Evolutionary conservation across 108 stramenopile species (phyloP).

Genomic region (Schizochytrium sp.): DNA sequence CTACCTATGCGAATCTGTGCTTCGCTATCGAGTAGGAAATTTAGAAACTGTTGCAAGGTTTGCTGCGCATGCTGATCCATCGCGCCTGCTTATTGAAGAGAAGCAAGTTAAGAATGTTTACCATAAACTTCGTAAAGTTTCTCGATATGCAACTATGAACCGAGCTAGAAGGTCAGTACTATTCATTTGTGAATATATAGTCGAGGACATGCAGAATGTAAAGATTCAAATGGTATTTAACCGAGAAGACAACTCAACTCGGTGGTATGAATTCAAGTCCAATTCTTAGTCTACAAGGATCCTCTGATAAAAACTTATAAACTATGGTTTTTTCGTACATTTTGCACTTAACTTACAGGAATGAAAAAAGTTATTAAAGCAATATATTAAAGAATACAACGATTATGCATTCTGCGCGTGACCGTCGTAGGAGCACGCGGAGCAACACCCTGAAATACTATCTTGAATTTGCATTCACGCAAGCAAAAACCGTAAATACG

Average conservation of each 20-base stretch:
- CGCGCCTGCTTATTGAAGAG: neutral
- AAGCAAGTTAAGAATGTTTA: neutral
- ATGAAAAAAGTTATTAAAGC: conserved; percentile 5
- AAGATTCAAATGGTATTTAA: conserved; percentile 29
- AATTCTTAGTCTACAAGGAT: neutral
- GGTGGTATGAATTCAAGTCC: conserved; percentile 5
- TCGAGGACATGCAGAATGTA: neutral
- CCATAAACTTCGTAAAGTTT: neutral
- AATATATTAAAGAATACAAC: neutral
- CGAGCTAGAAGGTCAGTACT: neutral
- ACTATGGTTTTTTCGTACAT: too few species aligned
- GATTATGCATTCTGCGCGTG: too few species aligned
- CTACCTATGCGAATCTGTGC: too few species aligned
- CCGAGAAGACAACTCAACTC: neutral
- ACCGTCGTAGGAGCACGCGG: too few species aligned
- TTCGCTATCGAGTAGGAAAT: too few species aligned
- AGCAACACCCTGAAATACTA: too few species aligned
- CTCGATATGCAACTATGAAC: neutral
- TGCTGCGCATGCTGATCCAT: too few species aligned
- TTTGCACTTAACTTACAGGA: neutral
- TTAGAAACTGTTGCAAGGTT: too few species aligned
- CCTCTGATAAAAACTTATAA: too few species aligned
- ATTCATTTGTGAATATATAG: neutral
- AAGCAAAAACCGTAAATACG: too few species aligned
- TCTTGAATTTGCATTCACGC: too few species aligned